Conservation (phyloP, 108 stramenopile species). For the Skeletonema menzelii region DNA sequence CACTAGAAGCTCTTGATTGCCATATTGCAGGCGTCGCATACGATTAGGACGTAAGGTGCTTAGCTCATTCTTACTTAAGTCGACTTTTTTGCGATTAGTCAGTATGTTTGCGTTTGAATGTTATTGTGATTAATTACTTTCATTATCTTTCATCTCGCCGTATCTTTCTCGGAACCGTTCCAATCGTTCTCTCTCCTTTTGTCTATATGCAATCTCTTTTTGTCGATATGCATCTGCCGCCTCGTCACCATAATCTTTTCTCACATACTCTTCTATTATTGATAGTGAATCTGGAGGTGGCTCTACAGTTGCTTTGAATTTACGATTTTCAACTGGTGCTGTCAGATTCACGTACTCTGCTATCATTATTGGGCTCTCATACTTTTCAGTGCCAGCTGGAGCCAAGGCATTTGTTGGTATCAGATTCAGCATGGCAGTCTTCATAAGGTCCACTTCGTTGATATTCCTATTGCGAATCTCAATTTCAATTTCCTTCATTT, state of each 20-base stretch:
- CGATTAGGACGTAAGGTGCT: no score
- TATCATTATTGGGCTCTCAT: slow-evolving; percentile 37
- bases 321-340: slow-evolving; percentile 6
- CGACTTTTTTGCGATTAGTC: no score
- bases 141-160: slow-evolving; percentile 23
- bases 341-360: slow-evolving; percentile 40
- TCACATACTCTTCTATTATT: slow-evolving; percentile 37
- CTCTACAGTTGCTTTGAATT: slow-evolving; percentile 26
- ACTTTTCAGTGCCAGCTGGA: slow-evolving; percentile 35
- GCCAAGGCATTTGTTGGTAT: slow-evolving; percentile 46
- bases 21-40: no score
- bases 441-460: slow-evolving; percentile 27
- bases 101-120: no score
- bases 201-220: slow-evolving; percentile 20
- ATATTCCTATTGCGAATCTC: slow-evolving; percentile 20
- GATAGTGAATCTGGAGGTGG: slow-evolving; percentile 26
- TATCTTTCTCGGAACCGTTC: slow-evolving; percentile 21
- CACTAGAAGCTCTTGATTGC: no score
- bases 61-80: no score
- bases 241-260: slow-evolving; percentile 39
- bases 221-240: slow-evolving; percentile 39
- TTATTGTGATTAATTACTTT: not conserved
- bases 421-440: slow-evolving; percentile 29
- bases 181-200: slow-evolving; percentile 31
- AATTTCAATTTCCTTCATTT: slow-evolving; percentile 22